Evolutionary conservation across 2,329 filamentous ascomycete genomes (phyloP).

Genomic region (Shiraia bambusicola): DNA sequence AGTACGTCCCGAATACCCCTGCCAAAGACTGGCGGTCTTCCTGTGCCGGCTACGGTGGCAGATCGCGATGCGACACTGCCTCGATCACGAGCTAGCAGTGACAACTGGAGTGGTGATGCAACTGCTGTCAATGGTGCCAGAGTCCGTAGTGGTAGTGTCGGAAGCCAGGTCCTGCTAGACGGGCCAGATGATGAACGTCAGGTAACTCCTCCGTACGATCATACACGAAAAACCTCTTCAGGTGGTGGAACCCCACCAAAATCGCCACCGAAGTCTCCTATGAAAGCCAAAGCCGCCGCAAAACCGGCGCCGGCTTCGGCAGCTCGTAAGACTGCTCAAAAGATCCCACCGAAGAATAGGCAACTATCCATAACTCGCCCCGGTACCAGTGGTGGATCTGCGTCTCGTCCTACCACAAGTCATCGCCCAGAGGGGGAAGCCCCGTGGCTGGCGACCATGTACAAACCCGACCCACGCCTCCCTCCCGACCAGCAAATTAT

Average conservation of each 20-base stretch:
- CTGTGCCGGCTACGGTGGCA: slow-evolving; percentile 69
- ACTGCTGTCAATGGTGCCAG: slow-evolving; percentile 64
- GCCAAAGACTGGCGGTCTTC: slow-evolving; percentile 74
- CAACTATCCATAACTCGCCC: slow-evolving; percentile 50
- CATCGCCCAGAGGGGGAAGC: slow-evolving; percentile 88
- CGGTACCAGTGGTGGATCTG: slow-evolving; percentile 61
- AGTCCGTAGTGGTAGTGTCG: slow-evolving; percentile 68
- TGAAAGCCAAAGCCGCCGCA: slow-evolving; percentile 45
- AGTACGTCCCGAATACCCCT: slow-evolving; percentile 82
- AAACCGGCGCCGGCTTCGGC: slow-evolving; percentile 42
- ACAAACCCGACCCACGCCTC: slow-evolving; percentile 90
- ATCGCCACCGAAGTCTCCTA: slow-evolving; percentile 36
- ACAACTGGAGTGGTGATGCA: slow-evolving; percentile 60
- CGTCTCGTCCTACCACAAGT: slow-evolving; percentile 58
- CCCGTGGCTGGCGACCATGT: slow-evolving; percentile 92
- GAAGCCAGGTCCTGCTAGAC: slow-evolving; percentile 56
- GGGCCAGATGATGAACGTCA: slow-evolving; percentile 41
- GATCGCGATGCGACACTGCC: slow-evolving; percentile 71
- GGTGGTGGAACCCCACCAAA: slow-evolving; percentile 31
- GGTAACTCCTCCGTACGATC: slow-evolving; percentile 27
- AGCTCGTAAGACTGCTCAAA: slow-evolving; percentile 31
- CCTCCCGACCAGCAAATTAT: slow-evolving; percentile 95
- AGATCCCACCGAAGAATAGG: slow-evolving; percentile 40
- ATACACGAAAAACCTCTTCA: slow-evolving; percentile 23
- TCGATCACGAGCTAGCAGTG: slow-evolving; percentile 60